phyloP scores from a whole-genome alignment of 345 rosid genomes.

The Eutrema yunnanense region DNA sequence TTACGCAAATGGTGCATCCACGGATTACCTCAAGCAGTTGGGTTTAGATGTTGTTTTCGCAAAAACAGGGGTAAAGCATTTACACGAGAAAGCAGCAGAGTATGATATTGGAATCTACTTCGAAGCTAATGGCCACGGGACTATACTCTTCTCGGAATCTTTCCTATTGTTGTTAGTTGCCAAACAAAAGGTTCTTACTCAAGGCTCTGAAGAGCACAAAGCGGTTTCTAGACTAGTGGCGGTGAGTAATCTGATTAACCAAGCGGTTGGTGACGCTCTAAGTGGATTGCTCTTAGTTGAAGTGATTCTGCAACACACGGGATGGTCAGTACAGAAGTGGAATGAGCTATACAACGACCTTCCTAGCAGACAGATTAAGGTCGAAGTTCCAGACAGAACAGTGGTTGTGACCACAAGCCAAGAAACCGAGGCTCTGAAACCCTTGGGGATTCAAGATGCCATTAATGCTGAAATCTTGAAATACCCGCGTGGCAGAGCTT shows the following conservation, averaged over 20 bases:
- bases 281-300: conserved; percentile 89
- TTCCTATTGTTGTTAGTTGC: conserved; percentile 51
- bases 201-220: conserved; percentile 66
- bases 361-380: conserved; percentile 92
- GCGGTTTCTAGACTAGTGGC: conserved; percentile 76
- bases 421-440: conserved; percentile 71
- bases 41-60: conserved; percentile 69
- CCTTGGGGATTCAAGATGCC: conserved; percentile 83
- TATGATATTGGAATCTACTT: conserved; percentile 93
- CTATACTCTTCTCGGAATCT: conserved; percentile 68
- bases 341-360: conserved; percentile 74
- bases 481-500: conserved; percentile 54
- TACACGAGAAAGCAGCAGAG: conserved; percentile 73
- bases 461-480: conserved; percentile 71
- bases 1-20: conserved; percentile 93
- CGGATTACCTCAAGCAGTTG: conserved; percentile 56
- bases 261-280: conserved; percentile 95
- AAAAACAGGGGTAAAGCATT: conserved; percentile 85
- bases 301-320: conserved; percentile 63
- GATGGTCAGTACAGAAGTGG: conserved; percentile 85
- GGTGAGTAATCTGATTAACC: conserved; percentile 78
- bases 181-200: conserved; percentile 41
- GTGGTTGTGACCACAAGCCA: conserved; percentile 65
- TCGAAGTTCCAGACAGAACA: conserved; percentile 82
- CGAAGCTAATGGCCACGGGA: conserved; percentile 98